Base-by-base conservation (phyloP, 2,329 filamentous ascomycete genomes). In the Cladophialophora carrionii region DNA sequence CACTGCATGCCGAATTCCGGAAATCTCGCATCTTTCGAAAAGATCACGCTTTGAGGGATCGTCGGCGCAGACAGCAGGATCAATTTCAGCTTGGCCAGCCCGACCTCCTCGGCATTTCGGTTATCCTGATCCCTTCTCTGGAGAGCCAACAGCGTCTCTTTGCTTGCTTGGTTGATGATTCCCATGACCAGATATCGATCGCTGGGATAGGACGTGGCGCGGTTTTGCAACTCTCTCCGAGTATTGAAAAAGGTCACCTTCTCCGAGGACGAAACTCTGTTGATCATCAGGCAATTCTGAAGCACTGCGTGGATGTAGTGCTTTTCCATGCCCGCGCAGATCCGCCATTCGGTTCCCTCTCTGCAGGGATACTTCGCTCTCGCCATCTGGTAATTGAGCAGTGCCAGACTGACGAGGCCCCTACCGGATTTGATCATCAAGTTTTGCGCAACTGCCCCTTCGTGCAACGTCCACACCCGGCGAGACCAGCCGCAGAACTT, bases 401-500 rank as follows among this genome's bases (percentile, higher is more conserved):
- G 7, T 8, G 14, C 14, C 37, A 43, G 37, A 43, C 37, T 43
- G 37, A 17, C 37, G 37, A 43, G 37, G 17, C 37, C 37, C 17
- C 37, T n/a, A 6, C 17, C 17, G 5, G 37, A 43, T n/a, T 20
- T 43, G 37, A 43, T 43, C 37, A 43, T 43, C 37, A 43, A 43
- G 17, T 43, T 43, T n/a, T 7, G 37, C 37, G 37, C 37, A 2
- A 43, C 49, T 8, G 49, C 49, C 26, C 20, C 49, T 9, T 52
- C 20, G 49, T 24, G 49, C 22, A 52, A 29, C 22, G 20, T 52
- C 49, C 20, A 52, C 6, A 52, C 49, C 14, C 49, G 20, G 22
- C 49, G 49, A n/a, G 49, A 52, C 49, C 49, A 52, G 49, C 49
- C 49, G 26, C 49, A 52, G 49, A 52, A 52, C 49, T 52, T 52